Conservation (phyloP, 2,329 filamentous ascomycete species). For the Calonectria hawksworthii region DNA sequence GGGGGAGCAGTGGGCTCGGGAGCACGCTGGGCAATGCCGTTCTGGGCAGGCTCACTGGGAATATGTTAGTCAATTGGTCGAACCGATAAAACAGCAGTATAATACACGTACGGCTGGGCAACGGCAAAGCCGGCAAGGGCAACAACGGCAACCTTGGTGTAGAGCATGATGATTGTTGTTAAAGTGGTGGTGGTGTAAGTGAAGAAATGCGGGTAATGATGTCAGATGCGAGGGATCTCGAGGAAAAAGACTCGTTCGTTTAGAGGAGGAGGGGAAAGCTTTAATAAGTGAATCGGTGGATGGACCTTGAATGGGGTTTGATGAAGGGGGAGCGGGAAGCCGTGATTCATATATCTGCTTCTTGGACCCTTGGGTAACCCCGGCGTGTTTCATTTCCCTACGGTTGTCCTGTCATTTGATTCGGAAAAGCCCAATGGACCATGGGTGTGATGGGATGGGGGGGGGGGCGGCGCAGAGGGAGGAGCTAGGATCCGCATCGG, state of each 20-base stretch:
- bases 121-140: conserved; percentile 35
- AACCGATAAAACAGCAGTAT: no score
- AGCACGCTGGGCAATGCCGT: conserved; percentile 4
- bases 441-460: background rate
- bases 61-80: conserved; percentile 15
- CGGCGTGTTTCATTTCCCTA: conserved; percentile 13
- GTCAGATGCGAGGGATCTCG: background rate
- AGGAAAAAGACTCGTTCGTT: no score
- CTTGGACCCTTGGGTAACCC: background rate
- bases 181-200: background rate
- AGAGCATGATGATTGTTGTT: conserved; percentile 36
- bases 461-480: background rate
- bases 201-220: background rate
- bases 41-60: background rate
- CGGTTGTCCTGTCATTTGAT: background rate
- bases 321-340: conserved; percentile 10
- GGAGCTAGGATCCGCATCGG: background rate
- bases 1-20: conserved; percentile 31
- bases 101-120: conserved; percentile 6
- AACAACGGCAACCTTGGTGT: conserved; percentile 41
- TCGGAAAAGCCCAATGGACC: background rate
- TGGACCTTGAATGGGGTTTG: background rate
- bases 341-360: conserved; percentile 10
- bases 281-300: background rate
- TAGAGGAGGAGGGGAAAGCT: background rate